Conservation (phyloP, 257 asterid species). For the Solanum chaucha region DNA sequence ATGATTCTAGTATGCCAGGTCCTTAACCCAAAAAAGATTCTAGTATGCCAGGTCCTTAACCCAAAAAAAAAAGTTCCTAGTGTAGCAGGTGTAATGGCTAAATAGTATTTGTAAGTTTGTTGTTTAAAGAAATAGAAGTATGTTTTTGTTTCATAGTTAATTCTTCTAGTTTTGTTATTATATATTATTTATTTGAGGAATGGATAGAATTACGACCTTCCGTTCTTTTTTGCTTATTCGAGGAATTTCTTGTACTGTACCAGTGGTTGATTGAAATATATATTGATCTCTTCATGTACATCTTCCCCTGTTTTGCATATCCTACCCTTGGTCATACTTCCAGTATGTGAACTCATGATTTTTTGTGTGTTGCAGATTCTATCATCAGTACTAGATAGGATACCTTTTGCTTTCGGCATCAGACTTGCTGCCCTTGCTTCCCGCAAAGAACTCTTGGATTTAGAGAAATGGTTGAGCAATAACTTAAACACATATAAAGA, state of each 20-base stretch:
- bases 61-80: neutral
- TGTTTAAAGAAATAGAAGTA: neutral
- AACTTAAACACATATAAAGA: constrained; percentile 49
- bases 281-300: neutral
- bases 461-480: constrained; percentile 74
- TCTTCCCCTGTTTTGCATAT: neutral
- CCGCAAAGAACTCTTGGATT: constrained; percentile 63
- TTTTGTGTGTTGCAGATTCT: constrained; percentile 50
- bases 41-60: neutral
- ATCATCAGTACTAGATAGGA: constrained; percentile 52
- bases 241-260: neutral
- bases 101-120: neutral
- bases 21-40: neutral
- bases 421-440: constrained; percentile 86
- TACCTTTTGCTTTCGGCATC: constrained; percentile 63
- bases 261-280: neutral
- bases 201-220: neutral
- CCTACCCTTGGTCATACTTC: neutral
- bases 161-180: neutral
- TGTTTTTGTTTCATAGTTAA: neutral
- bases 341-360: neutral
- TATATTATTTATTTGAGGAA: neutral
- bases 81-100: neutral
- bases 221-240: neutral
- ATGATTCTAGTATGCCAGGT: neutral